phyloP scores from a whole-genome alignment of 2,329 filamentous ascomycete species.

The Penicillium griseofulvum region DNA sequence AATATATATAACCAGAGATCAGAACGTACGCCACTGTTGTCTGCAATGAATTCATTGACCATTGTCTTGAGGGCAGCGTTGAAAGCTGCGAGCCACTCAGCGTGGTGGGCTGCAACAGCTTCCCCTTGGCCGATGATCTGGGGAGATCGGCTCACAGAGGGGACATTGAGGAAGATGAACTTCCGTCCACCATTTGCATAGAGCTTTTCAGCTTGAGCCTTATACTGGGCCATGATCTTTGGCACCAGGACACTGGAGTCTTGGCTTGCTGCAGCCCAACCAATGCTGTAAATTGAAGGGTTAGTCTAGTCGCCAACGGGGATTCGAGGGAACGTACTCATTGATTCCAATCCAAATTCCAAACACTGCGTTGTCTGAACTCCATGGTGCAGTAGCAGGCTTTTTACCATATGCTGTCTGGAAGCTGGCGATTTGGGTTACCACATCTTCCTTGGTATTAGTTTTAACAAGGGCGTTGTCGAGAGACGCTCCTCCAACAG shows the following conservation, averaged over 20 bases:
- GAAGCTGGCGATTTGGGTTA: slow-evolving; percentile 47
- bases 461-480: slow-evolving; percentile 53
- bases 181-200: slow-evolving; percentile 56
- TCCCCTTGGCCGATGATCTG: slow-evolving; percentile 21
- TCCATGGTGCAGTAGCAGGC: slow-evolving; percentile 28
- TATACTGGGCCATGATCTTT: slow-evolving; percentile 47
- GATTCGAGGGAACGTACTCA: slow-evolving; percentile 21
- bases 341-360: slow-evolving; percentile 38
- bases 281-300: slow-evolving; percentile 18
- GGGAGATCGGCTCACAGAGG: slow-evolving; percentile 42
- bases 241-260: slow-evolving; percentile 31
- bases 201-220: slow-evolving; percentile 46
- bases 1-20: neutral
- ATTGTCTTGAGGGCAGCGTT: slow-evolving; percentile 26
- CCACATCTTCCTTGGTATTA: slow-evolving; percentile 50
- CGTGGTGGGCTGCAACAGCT: slow-evolving; percentile 16
- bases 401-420: slow-evolving; percentile 41
- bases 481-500: slow-evolving; percentile 55
- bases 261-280: slow-evolving; percentile 29
- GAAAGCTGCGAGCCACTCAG: slow-evolving; percentile 24
- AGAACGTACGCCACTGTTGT: slow-evolving; percentile 17
- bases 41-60: slow-evolving; percentile 18
- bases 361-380: slow-evolving; percentile 27
- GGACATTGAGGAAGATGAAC: slow-evolving; percentile 60
- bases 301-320: neutral